Conservation (phyloP, 2,329 filamentous ascomycete species). For the Fusarium mexicanum region DNA sequence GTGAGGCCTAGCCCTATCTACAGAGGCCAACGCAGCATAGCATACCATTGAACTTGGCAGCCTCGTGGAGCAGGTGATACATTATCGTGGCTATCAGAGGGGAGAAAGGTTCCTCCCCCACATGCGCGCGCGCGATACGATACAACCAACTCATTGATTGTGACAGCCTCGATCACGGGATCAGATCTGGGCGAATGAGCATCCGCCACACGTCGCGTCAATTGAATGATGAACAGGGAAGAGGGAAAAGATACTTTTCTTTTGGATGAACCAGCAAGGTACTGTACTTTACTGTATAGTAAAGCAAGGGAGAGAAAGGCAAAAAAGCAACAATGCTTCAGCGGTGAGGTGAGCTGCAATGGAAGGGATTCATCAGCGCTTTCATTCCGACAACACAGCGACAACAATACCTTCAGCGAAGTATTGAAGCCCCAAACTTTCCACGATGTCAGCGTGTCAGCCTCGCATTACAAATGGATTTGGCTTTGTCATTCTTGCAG, state of each 20-base stretch:
- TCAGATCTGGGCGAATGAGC: conserved; percentile 34
- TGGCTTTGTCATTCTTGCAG: background rate
- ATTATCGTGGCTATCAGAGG: conserved; percentile 31
- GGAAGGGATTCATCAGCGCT: conserved; percentile 3
- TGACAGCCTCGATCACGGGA: conserved; percentile 21
- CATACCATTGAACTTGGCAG: conserved; percentile 11
- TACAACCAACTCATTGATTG: background rate
- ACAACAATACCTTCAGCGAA: background rate
- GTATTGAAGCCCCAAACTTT: background rate
- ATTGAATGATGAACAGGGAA: background rate
- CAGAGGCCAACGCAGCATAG: background rate
- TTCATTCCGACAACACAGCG: background rate
- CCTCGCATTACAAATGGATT: conserved; percentile 1
- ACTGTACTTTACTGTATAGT: background rate
- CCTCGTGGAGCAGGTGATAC: conserved; percentile 5
- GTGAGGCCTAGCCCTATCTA: conserved; percentile 18
- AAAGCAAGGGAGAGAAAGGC: conserved; percentile 1
- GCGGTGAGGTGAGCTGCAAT: conserved; percentile 31
- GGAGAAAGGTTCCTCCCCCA: conserved; percentile 13
- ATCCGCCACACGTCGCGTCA: conserved; percentile 39
- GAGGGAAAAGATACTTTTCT: background rate
- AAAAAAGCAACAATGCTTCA: conserved; percentile 16
- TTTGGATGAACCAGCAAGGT: background rate
- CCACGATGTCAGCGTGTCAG: background rate
- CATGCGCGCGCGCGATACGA: background rate